Evolutionary conservation across 1,284 basidiomycete species (phyloP).

Genomic region (Ustilago shanxiensis): DNA sequence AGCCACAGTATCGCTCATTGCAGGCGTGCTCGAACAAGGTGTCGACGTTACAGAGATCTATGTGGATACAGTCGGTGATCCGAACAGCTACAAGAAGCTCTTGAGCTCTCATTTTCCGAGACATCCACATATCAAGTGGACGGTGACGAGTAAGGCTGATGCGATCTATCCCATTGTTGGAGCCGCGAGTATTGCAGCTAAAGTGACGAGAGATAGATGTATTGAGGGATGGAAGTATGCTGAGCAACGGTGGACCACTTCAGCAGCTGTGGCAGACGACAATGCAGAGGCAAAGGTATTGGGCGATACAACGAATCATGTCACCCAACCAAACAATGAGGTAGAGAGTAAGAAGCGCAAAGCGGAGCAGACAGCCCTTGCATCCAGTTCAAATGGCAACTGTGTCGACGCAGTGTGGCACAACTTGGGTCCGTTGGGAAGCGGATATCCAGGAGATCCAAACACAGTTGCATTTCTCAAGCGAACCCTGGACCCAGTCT

Average conservation of each 20-base stretch:
- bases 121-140: slow-evolving; percentile 75
- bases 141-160: slow-evolving; percentile 92
- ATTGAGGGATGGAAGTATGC: slow-evolving; percentile 82
- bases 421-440: slow-evolving; percentile 30
- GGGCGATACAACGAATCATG: slow-evolving; percentile 26
- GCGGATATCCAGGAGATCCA: slow-evolving; percentile 77
- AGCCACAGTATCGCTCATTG: slow-evolving; percentile 89
- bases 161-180: slow-evolving; percentile 95
- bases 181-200: slow-evolving; percentile 95
- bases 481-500: slow-evolving; percentile 83
- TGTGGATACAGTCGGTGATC: slow-evolving; percentile 93
- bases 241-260: slow-evolving; percentile 66
- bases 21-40: slow-evolving; percentile 82
- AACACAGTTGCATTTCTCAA: slow-evolving; percentile 90
- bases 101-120: slow-evolving; percentile 57
- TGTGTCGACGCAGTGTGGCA: slow-evolving; percentile 18
- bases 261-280: neutral
- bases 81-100: slow-evolving; percentile 80
- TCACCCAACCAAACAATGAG: neutral
- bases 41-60: slow-evolving; percentile 91
- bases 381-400: neutral
- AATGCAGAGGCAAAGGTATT: slow-evolving; percentile 7
- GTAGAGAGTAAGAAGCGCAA: slow-evolving; percentile 39
- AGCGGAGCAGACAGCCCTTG: neutral
- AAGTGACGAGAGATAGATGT: slow-evolving; percentile 93